phyloP scores from a whole-genome alignment of 371 early-diverging fungal species.

The Batkoa obscura region DNA sequence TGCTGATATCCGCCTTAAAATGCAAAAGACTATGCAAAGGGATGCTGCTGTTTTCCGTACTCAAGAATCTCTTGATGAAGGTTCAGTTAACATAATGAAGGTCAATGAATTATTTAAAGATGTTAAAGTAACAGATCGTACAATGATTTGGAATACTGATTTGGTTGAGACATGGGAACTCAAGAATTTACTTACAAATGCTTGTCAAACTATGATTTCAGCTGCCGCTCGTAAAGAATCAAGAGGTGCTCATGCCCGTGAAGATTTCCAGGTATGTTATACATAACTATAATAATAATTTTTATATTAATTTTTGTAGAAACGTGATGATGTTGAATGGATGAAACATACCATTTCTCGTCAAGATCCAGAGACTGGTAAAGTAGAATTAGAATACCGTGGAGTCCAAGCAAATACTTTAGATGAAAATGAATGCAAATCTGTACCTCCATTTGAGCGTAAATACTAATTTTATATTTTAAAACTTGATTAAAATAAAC shows the following conservation, averaged over 20 bases:
- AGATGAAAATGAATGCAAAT: conserved; percentile 81
- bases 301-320: conserved; percentile 10
- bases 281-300: neutral
- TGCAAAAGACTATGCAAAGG: conserved; percentile 96
- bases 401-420: conserved; percentile 58
- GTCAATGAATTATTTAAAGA: conserved; percentile 64
- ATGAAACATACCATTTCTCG: conserved; percentile 97
- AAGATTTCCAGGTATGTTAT: conserved; percentile 47
- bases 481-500: too few relatives aligned
- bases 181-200: conserved; percentile 91
- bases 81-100: conserved; percentile 63
- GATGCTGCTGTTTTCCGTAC: conserved; percentile 96
- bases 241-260: conserved; percentile 95
- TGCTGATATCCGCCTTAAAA: conserved; percentile 73
- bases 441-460: conserved; percentile 85
- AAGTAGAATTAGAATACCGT: conserved; percentile 68
- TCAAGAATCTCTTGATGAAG: conserved; percentile 76
- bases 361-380: conserved; percentile 64
- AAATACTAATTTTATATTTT: conserved; percentile 46
- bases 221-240: conserved; percentile 91
- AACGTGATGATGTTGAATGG: conserved; percentile 85
- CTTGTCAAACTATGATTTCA: conserved; percentile 90
- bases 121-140: conserved; percentile 75
- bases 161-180: conserved; percentile 88
- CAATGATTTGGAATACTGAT: conserved; percentile 97